These are phyloP conservation scores for Pistacia atlantica DNA, from an alignment of 345 rosid genomes.

Conservation along the genomic window DNA sequence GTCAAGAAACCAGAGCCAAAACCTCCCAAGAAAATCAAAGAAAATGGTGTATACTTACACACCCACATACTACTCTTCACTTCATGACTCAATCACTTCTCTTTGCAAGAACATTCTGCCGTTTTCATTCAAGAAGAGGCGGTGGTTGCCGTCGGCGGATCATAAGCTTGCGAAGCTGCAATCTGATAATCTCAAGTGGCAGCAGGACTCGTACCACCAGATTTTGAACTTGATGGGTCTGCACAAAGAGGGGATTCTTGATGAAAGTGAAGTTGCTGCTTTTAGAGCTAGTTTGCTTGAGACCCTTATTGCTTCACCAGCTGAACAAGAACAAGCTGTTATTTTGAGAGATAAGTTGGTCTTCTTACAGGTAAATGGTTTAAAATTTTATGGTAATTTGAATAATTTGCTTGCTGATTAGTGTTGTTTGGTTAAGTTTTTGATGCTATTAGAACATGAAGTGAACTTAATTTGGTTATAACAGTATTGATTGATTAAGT, in stretches of 20 bases:
- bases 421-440: neutral
- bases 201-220: slow-evolving; percentile 78
- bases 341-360: slow-evolving; percentile 64
- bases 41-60: slow-evolving; percentile 68
- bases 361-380: slow-evolving; percentile 63
- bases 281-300: slow-evolving; percentile 66
- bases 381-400: neutral
- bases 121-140: slow-evolving; percentile 60
- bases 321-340: slow-evolving; percentile 49
- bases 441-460: neutral
- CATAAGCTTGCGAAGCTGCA: slow-evolving; percentile 59
- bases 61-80: slow-evolving; percentile 71
- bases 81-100: slow-evolving; percentile 77
- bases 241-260: slow-evolving; percentile 65
- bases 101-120: slow-evolving; percentile 79
- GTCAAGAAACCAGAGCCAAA: slow-evolving; percentile 2
- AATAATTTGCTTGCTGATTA: neutral
- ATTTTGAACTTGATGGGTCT: slow-evolving; percentile 72
- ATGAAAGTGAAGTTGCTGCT: slow-evolving; percentile 53
- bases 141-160: slow-evolving; percentile 51
- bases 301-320: slow-evolving; percentile 55
- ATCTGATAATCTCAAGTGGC: slow-evolving; percentile 82
- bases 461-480: neutral
- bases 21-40: slow-evolving; percentile 9
- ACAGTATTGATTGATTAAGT: neutral